Percentiles rank a stretch among this genome's conserved stretches.
These are phyloP conservation scores for Blastobotrys proliferans DNA, from an alignment of 1,139 yeast genomes.

Conservation along the genomic window DNA sequence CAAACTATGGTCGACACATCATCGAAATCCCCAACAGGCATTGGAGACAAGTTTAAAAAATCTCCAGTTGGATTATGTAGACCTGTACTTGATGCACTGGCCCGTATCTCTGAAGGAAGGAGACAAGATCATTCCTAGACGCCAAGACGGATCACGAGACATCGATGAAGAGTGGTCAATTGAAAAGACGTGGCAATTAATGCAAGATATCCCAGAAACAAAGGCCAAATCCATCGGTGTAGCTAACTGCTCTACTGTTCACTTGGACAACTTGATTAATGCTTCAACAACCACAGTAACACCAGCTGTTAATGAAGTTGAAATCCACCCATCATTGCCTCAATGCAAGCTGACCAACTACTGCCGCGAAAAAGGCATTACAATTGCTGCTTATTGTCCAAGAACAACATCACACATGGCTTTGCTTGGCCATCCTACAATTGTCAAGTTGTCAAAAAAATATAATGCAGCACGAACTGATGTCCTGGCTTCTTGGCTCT, in stretches of 20 bases:
- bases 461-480: constrained; percentile 39
- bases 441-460: constrained; percentile 50
- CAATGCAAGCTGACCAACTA: constrained; percentile 63
- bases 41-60: constrained; percentile 58
- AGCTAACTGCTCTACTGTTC: constrained; percentile 72
- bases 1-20: constrained; percentile 48
- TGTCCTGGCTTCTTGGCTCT: constrained; percentile 6
- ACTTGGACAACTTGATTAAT: constrained; percentile 56
- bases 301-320: constrained; percentile 63
- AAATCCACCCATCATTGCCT: constrained; percentile 83
- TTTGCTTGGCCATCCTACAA: constrained; percentile 46
- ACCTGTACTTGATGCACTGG: constrained; percentile 83
- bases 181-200: constrained; percentile 62
- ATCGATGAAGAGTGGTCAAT: constrained; percentile 49
- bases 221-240: constrained; percentile 68
- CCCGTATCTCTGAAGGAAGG: constrained; percentile 47
- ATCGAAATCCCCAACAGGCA: constrained; percentile 52
- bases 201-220: constrained; percentile 54
- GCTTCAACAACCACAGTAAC: constrained; percentile 45
- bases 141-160: constrained; percentile 40
- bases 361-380: constrained; percentile 56
- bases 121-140: constrained; percentile 8
- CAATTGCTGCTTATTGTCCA: constrained; percentile 76
- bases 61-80: constrained; percentile 73
- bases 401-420: constrained; percentile 65